Evolutionary conservation across 2,329 filamentous ascomycete species (phyloP).

Genomic region (Alternaria conjuncta): DNA sequence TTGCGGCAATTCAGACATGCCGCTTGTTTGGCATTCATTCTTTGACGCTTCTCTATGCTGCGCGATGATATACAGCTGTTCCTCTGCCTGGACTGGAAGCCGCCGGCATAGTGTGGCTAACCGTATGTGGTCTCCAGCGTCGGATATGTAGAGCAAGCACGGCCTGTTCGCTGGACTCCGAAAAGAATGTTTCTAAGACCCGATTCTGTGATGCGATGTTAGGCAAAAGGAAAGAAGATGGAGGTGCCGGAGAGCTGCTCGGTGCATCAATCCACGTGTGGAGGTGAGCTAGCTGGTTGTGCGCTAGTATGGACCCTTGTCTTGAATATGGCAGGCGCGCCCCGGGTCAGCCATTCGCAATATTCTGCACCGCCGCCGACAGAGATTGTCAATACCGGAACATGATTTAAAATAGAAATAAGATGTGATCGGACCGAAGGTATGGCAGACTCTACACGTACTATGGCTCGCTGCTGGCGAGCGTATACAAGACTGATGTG

Average conservation of each 20-base stretch:
- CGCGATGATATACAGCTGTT: not conserved
- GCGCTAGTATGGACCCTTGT: conserved; percentile 8
- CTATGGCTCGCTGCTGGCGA: not conserved
- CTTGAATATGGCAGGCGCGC: not conserved
- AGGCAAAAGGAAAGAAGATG: not conserved
- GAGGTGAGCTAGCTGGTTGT: conserved; percentile 1
- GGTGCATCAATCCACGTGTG: not conserved
- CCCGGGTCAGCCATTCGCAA: not conserved
- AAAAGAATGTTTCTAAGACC: not conserved
- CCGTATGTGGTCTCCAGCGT: not conserved
- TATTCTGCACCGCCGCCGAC: not conserved
- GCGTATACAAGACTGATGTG: not conserved
- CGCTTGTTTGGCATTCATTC: conserved; percentile 50
- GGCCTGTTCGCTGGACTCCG: not conserved
- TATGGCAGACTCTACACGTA: not conserved
- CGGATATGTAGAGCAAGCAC: not conserved
- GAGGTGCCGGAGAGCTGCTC: not conserved
- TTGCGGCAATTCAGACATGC: conserved; percentile 69
- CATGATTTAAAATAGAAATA: not conserved
- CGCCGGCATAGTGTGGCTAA: not conserved
- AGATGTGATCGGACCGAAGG: not conserved
- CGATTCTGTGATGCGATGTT: not conserved
- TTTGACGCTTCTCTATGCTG: not conserved
- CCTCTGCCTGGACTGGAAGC: not conserved
- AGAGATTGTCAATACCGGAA: not conserved